phyloP scores from a whole-genome alignment of 2,329 filamentous ascomycete genomes.

The Dothidotthia symphoricarpi region DNA sequence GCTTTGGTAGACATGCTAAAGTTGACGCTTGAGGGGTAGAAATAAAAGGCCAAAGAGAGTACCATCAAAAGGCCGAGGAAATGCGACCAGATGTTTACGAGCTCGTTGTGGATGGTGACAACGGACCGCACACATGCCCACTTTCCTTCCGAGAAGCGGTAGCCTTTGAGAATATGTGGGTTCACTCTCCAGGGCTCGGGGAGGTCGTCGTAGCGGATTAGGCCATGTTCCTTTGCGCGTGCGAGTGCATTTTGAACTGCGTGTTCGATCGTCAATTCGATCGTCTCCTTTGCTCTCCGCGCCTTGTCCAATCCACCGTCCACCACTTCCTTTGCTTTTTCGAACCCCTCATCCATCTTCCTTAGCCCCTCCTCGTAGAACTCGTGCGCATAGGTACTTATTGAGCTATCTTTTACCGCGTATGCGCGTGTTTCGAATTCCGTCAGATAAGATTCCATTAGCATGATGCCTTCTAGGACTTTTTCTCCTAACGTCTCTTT shows the following conservation, averaged over 20 bases:
- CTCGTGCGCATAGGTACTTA: conserved; percentile 68
- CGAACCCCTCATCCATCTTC: conserved; percentile 74
- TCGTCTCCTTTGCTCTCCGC: conserved; percentile 69
- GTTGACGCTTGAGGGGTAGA: conserved; percentile 84
- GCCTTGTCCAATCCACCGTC: conserved; percentile 81
- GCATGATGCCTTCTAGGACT: conserved; percentile 77
- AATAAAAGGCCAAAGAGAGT: conserved; percentile 86
- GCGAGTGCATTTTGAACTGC: conserved; percentile 76
- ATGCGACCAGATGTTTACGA: conserved; percentile 98
- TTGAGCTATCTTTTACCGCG: conserved; percentile 73
- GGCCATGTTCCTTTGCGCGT: conserved; percentile 72
- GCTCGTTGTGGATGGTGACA: conserved; percentile 85
- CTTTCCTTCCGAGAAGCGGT: conserved; percentile 91
- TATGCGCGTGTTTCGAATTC: conserved; percentile 83
- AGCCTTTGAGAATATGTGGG: conserved; percentile 85
- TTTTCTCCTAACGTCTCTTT: conserved; percentile 91
- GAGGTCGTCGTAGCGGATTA: conserved; percentile 86
- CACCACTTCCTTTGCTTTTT: conserved; percentile 70
- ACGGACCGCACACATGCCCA: conserved; percentile 82
- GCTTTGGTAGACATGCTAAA: conserved; percentile 83
- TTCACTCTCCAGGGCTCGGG: conserved; percentile 93
- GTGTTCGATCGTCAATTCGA: conserved; percentile 67
- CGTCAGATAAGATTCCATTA: conserved; percentile 80
- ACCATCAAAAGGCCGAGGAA: conserved; percentile 85
- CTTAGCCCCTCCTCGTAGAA: conserved; percentile 76